These are phyloP conservation scores for Fragilariopsis cylindrus DNA, from an alignment of 108 stramenopile genomes.

Conservation along the genomic window DNA sequence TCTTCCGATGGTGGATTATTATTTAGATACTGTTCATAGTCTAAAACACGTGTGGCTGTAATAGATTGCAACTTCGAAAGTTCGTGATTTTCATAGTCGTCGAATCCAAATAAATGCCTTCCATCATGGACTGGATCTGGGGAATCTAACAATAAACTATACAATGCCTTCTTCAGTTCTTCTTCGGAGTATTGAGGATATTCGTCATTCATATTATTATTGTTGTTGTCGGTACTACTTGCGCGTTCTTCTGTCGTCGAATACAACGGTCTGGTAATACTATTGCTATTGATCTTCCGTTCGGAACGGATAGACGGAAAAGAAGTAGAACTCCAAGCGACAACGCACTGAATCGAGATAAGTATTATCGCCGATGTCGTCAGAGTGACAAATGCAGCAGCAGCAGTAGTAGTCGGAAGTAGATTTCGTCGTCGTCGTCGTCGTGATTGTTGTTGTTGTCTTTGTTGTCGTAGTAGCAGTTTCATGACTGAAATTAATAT, in stretches of 20 bases:
- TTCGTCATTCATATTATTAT: background rate
- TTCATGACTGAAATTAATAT: too few species aligned
- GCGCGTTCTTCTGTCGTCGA: slow-evolving; percentile 15
- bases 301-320: slow-evolving; percentile 2
- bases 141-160: slow-evolving; percentile 45
- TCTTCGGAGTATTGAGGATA: slow-evolving; percentile 48
- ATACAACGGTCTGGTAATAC: background rate
- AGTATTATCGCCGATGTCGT: too few species aligned
- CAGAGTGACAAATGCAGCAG: too few species aligned
- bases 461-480: too few species aligned
- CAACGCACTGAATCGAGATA: too few species aligned
- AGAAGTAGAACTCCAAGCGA: slow-evolving; percentile 13
- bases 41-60: slow-evolving; percentile 75
- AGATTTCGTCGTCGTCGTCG: too few species aligned
- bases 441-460: too few species aligned
- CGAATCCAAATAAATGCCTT: slow-evolving; percentile 61
- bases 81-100: slow-evolving; percentile 54
- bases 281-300: background rate
- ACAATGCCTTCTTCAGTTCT: slow-evolving; percentile 55
- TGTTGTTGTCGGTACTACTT: background rate
- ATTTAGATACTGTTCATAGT: slow-evolving; percentile 45
- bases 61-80: slow-evolving; percentile 83
- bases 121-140: slow-evolving; percentile 44
- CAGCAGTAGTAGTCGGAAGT: too few species aligned
- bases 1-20: background rate